These are phyloP conservation scores for Larix kaempferi DNA, from an alignment of 75 land plant species.

Conservation along the genomic window DNA sequence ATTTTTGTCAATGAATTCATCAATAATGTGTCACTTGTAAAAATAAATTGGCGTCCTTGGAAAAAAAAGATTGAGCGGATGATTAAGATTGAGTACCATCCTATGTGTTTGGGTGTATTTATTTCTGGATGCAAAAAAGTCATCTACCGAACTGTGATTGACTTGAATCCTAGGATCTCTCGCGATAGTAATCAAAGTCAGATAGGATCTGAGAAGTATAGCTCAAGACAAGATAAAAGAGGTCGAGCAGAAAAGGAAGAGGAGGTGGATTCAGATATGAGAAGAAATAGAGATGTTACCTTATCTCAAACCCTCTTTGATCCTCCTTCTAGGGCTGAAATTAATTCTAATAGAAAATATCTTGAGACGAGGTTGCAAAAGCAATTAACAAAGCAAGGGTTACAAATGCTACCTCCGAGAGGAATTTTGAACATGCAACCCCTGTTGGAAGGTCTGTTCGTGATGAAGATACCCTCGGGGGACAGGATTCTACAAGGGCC, in stretches of 20 bases:
- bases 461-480: neutral
- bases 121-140: too few species aligned
- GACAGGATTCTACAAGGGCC: neutral
- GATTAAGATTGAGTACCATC: too few species aligned
- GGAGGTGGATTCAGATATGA: neutral
- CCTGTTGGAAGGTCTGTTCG: neutral
- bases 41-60: too few species aligned
- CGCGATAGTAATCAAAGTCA: neutral
- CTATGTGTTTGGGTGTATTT: too few species aligned
- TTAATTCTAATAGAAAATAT: slow-evolving; percentile 5
- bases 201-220: neutral
- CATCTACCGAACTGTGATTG: too few species aligned
- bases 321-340: neutral
- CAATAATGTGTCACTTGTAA: too few species aligned
- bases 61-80: too few species aligned
- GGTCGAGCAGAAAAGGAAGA: neutral
- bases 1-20: too few species aligned
- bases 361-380: slow-evolving; percentile 1
- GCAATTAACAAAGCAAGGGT: neutral
- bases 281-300: neutral
- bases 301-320: slow-evolving; percentile 3
- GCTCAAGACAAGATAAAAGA: neutral
- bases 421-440: neutral
- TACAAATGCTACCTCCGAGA: neutral
- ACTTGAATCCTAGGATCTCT: too few species aligned